A percentile compares a stretch with the other conserved stretches of the same genome.
phyloP scores from a whole-genome alignment of 192 early-diverging fungal species.

The Physocladia obscura region DNA sequence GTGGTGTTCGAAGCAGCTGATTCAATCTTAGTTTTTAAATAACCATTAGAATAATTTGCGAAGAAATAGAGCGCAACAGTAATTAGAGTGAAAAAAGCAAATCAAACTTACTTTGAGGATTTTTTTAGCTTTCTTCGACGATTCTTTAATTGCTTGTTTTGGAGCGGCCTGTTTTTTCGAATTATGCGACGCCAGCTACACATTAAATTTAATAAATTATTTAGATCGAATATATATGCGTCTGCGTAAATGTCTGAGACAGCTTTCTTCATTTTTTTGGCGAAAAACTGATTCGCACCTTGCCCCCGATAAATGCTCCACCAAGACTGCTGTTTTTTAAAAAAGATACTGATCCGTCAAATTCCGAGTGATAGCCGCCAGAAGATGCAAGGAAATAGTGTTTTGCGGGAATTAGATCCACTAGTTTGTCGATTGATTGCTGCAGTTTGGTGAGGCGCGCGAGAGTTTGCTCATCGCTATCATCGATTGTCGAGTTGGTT shows the following conservation, averaged over 20 bases:
- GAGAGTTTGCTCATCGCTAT: slow-evolving; percentile 29
- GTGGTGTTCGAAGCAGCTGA: background rate
- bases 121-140: slow-evolving; percentile 78
- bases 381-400: slow-evolving; percentile 55
- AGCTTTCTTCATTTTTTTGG: background rate
- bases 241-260: background rate
- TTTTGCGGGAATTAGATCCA: slow-evolving; percentile 81
- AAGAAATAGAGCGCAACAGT: too few relatives aligned
- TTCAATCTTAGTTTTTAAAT: slow-evolving; percentile 27
- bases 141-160: slow-evolving; percentile 77
- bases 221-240: too few relatives aligned
- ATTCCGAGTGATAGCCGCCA: background rate
- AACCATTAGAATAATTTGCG: background rate
- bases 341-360: background rate
- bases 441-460: slow-evolving; percentile 65
- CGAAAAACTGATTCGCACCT: background rate
- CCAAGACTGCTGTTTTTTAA: background rate
- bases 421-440: slow-evolving; percentile 69
- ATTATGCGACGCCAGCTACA: slow-evolving; percentile 30
- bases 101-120: background rate
- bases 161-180: slow-evolving; percentile 77
- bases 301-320: background rate
- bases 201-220: too few relatives aligned
- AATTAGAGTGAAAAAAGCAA: background rate
- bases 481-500: too few relatives aligned